Evolutionary conservation across 2,329 filamentous ascomycete genomes (phyloP).

Genomic region (Sclerotinia spermophila): DNA sequence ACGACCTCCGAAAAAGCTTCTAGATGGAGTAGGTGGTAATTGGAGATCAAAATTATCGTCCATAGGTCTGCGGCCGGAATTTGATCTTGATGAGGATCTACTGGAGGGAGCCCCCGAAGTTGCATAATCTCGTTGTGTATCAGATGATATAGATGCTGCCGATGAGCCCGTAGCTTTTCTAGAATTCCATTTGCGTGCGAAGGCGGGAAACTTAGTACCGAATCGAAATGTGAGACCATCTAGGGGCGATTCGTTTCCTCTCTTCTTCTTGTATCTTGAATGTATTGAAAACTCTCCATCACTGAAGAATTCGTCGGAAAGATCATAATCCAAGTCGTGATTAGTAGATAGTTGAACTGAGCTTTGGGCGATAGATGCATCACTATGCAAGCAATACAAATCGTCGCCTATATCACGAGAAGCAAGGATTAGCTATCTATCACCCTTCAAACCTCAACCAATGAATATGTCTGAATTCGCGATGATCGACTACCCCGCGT

Average conservation of each 20-base stretch:
- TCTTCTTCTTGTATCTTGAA: constrained; percentile 53
- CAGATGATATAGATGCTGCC: constrained; percentile 27
- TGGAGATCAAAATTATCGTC: constrained; percentile 48
- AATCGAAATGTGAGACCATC: constrained; percentile 62
- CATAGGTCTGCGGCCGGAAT: constrained; percentile 47
- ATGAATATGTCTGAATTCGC: constrained; percentile 2
- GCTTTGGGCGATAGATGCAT: constrained; percentile 36
- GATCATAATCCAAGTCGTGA: constrained; percentile 60
- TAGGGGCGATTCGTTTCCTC: constrained; percentile 57
- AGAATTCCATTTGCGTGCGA: constrained; percentile 53
- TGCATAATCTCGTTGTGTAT: constrained; percentile 29
- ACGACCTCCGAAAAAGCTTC: constrained; percentile 58
- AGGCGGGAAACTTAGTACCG: constrained; percentile 54
- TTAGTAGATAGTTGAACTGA: constrained; percentile 40
- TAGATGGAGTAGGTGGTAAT: constrained; percentile 58
- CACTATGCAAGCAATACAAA: constrained; percentile 54
- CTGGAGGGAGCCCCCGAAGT: constrained; percentile 64
- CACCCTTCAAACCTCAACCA: neutral
- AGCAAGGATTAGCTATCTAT: constrained; percentile 23
- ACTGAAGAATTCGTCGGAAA: constrained; percentile 58
- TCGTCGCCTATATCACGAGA: constrained; percentile 51
- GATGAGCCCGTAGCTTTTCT: constrained; percentile 41
- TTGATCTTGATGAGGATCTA: constrained; percentile 73
- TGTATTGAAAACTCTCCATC: constrained; percentile 54
- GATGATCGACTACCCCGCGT: constrained; percentile 16